Conservation (phyloP, 2,329 filamentous ascomycete genomes). For the Apiospora pterosperma region DNA sequence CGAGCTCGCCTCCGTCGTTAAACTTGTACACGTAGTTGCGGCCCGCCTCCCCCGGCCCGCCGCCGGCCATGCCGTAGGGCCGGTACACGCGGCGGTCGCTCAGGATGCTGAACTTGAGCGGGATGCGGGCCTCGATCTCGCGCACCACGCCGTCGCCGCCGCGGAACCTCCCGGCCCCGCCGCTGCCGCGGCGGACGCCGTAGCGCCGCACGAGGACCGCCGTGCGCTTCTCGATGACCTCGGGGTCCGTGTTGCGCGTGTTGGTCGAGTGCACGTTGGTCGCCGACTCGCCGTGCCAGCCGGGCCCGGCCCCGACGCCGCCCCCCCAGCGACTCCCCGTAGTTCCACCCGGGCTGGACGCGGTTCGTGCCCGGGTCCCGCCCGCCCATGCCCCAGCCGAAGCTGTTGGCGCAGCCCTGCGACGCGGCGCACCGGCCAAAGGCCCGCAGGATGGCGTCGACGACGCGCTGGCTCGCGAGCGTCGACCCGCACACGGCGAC, state of each 20-base stretch:
- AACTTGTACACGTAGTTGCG: slow-evolving; percentile 45
- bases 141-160: slow-evolving; percentile 67
- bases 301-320: slow-evolving; percentile 61
- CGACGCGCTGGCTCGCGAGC: slow-evolving; percentile 12
- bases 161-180: slow-evolving; percentile 54
- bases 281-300: slow-evolving; percentile 63
- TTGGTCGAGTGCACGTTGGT: slow-evolving; percentile 76
- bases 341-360: slow-evolving; percentile 56
- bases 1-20: slow-evolving; percentile 22
- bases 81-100: slow-evolving; percentile 66
- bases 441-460: slow-evolving; percentile 8
- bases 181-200: slow-evolving; percentile 51
- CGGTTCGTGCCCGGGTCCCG: slow-evolving; percentile 10
- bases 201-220: slow-evolving; percentile 65
- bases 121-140: slow-evolving; percentile 69
- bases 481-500: slow-evolving; percentile 15
- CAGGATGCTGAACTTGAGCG: slow-evolving; percentile 67
- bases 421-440: slow-evolving; percentile 23
- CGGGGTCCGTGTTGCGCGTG: slow-evolving; percentile 68
- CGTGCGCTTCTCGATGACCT: slow-evolving; percentile 68
- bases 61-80: slow-evolving; percentile 70
- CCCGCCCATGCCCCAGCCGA: slow-evolving; percentile 51
- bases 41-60: slow-evolving; percentile 61
- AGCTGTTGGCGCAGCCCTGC: slow-evolving; percentile 38
- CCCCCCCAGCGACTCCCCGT: slow-evolving; percentile 74